These are phyloP conservation scores for Grigorovia yakushimaensis DNA, from an alignment of 805 yeast species.

Conservation along the genomic window DNA sequence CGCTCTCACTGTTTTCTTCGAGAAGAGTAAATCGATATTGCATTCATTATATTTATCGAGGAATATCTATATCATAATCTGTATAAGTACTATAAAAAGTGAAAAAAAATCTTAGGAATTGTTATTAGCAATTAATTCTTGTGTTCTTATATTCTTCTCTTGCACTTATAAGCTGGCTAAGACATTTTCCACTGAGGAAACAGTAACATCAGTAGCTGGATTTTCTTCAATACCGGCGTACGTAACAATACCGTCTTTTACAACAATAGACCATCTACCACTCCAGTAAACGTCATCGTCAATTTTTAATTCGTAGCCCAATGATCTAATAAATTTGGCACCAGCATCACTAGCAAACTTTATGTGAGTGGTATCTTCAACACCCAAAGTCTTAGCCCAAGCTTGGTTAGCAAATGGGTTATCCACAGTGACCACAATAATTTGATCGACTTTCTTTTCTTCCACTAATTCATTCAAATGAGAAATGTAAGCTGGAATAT, in stretches of 20 bases:
- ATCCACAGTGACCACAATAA: slow-evolving; percentile 56
- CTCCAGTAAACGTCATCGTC: slow-evolving; percentile 50
- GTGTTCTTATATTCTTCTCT: neutral
- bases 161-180: slow-evolving; percentile 21
- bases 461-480: slow-evolving; percentile 39
- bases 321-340: slow-evolving; percentile 45
- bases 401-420: slow-evolving; percentile 64
- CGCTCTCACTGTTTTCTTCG: no score
- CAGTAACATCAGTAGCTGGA: slow-evolving; percentile 30
- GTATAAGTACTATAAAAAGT: neutral
- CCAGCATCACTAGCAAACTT: slow-evolving; percentile 61
- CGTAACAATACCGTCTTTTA: slow-evolving; percentile 45
- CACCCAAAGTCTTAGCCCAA: slow-evolving; percentile 43
- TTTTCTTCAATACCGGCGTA: slow-evolving; percentile 35
- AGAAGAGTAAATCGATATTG: neutral
- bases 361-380: slow-evolving; percentile 30
- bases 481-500: slow-evolving; percentile 57
- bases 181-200: slow-evolving; percentile 28
- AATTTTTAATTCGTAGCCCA: slow-evolving; percentile 51
- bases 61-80: neutral
- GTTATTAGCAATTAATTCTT: no score
- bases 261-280: slow-evolving; percentile 62
- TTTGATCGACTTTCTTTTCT: slow-evolving; percentile 51
- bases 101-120: neutral
- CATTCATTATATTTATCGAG: neutral